phyloP scores from a whole-genome alignment of 2,329 filamentous ascomycete species.

The Fusarium sp. region DNA sequence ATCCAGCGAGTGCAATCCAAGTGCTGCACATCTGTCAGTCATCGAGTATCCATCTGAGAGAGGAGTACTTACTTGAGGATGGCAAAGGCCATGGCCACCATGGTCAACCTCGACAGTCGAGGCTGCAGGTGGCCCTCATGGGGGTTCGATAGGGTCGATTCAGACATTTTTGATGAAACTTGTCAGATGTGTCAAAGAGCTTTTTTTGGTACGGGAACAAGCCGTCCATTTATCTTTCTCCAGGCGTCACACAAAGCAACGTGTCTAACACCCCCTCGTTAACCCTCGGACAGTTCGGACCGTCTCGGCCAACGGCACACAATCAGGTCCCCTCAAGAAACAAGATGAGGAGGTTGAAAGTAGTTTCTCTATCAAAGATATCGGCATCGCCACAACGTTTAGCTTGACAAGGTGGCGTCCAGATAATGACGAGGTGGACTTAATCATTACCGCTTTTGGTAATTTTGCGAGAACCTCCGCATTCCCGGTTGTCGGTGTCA shows the following conservation, averaged over 20 bases:
- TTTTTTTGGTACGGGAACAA: neutral
- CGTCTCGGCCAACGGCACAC: neutral
- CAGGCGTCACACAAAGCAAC: neutral
- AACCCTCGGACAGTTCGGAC: neutral
- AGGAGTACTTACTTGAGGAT: slow-evolving; percentile 50
- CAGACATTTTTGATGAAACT: neutral
- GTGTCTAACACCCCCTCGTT: neutral
- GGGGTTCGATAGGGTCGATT: neutral
- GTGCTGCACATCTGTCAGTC: slow-evolving; percentile 12
- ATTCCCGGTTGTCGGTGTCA: neutral
- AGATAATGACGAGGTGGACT: neutral
- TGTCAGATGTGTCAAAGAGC: neutral
- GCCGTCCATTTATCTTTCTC: neutral
- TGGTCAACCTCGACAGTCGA: slow-evolving; percentile 52
- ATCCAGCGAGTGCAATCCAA: slow-evolving; percentile 52
- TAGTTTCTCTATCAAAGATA: neutral
- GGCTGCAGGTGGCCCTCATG: slow-evolving; percentile 48
- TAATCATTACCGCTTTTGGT: neutral
- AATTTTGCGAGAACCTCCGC: slow-evolving; percentile 10
- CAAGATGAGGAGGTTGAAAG: neutral
- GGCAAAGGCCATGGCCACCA: slow-evolving; percentile 56
- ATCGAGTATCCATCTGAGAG: slow-evolving; percentile 34
- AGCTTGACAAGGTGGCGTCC: slow-evolving; percentile 2
- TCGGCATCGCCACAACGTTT: neutral
- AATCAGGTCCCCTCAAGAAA: neutral